Percentiles rank a stretch among this genome's conserved stretches.
These are phyloP conservation scores for sunflower (Helianthus annuus) DNA, from an alignment of 129 eudicot species.

Conservation along the genomic window DNA sequence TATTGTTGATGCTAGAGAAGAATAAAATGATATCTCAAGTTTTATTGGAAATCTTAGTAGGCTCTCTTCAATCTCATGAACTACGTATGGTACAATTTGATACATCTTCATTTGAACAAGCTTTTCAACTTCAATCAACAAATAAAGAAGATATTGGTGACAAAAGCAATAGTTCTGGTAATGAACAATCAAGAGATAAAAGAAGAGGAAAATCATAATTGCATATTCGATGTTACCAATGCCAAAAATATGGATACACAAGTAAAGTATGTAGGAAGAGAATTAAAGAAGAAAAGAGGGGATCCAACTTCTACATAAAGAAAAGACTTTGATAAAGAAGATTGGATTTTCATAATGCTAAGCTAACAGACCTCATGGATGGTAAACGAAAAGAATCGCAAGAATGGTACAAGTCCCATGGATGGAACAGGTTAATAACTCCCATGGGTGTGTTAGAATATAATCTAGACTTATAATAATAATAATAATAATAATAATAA, in stretches of 20 bases:
- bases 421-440: too few species aligned
- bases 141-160: background rate
- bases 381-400: background rate
- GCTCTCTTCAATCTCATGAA: background rate
- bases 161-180: too few species aligned
- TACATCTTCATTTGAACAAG: background rate
- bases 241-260: background rate
- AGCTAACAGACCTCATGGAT: background rate
- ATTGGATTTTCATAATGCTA: background rate
- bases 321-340: background rate
- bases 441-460: too few species aligned
- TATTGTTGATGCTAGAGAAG: background rate
- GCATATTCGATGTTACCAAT: too few species aligned
- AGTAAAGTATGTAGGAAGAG: background rate
- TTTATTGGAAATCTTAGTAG: background rate
- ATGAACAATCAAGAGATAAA: too few species aligned
- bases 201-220: too few species aligned
- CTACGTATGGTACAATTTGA: background rate
- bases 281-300: background rate
- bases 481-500: too few species aligned
- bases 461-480: too few species aligned
- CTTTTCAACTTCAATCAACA: background rate
- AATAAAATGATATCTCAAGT: too few species aligned
- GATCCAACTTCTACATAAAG: background rate
- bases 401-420: background rate